Evolutionary conservation across 2,329 filamentous ascomycete genomes (phyloP).

Genomic region (Phyllosticta paracitricarpa): DNA sequence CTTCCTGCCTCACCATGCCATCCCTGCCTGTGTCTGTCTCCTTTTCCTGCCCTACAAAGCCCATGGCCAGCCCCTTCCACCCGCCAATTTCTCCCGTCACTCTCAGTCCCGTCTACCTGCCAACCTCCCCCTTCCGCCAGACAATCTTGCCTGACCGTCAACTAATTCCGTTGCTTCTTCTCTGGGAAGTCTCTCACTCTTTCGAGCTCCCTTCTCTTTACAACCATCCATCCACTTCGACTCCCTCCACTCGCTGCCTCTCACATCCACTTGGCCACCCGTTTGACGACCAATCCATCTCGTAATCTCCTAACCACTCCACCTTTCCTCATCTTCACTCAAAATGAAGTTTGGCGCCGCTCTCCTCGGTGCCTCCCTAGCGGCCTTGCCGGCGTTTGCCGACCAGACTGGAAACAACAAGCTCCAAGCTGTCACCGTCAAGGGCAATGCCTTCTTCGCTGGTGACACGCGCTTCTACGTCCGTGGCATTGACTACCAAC

Average conservation of each 20-base stretch:
- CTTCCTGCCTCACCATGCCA: neutral
- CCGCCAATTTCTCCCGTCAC: neutral
- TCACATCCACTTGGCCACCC: neutral
- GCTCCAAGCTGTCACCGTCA: conserved; percentile 48
- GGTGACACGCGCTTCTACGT: conserved; percentile 52
- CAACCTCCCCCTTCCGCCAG: neutral
- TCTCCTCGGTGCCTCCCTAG: conserved; percentile 37
- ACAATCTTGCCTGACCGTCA: neutral
- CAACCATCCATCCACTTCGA: neutral
- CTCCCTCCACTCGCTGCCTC: conserved; percentile 1
- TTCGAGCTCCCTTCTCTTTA: conserved; percentile 7
- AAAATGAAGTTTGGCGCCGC: conserved; percentile 47
- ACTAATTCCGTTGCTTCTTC: conserved; percentile 6
- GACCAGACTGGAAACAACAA: conserved; percentile 30
- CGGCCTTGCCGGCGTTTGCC: conserved; percentile 31
- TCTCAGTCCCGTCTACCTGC: neutral
- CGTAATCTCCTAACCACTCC: neutral
- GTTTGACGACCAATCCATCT: neutral
- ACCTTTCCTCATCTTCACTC: conserved; percentile 6
- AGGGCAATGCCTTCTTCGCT: conserved; percentile 58
- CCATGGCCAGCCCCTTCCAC: neutral
- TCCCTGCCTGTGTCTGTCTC: neutral
- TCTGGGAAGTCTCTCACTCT: conserved; percentile 10
- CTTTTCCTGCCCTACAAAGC: neutral
- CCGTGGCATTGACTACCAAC: conserved; percentile 56